These are phyloP conservation scores for Filobasidium floriforme DNA, from an alignment of 768 basidiomycete genomes.

Conservation along the genomic window DNA sequence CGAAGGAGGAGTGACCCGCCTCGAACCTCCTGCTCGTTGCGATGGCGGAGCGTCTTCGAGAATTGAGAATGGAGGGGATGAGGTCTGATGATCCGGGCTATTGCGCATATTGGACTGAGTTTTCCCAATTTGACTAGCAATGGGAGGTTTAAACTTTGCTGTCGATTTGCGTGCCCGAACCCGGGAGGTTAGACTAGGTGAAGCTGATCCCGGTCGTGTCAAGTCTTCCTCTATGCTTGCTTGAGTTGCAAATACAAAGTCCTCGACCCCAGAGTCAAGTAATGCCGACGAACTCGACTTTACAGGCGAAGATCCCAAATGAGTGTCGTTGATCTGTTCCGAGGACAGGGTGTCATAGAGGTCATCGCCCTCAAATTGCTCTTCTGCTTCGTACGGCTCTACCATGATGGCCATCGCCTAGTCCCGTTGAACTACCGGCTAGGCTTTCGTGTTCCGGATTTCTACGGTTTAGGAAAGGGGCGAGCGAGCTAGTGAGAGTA, in stretches of 20 bases:
- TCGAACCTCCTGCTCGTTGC: background rate
- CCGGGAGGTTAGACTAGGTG: background rate
- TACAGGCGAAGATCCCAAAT: background rate
- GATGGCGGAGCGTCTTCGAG: too few relatives aligned
- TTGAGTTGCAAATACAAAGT: conserved; percentile 6
- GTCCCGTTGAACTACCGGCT: too few relatives aligned
- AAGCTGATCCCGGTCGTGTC: background rate
- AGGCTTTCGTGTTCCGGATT: too few relatives aligned
- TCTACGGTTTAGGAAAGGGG: too few relatives aligned
- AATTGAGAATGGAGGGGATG: too few relatives aligned
- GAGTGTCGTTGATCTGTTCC: background rate
- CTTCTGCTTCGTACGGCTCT: background rate
- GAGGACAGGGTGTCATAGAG: background rate
- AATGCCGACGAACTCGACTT: background rate
- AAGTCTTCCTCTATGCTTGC: conserved; percentile 4
- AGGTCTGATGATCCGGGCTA: background rate
- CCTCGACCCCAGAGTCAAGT: background rate
- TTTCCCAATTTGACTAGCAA: background rate
- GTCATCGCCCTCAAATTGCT: conserved; percentile 4
- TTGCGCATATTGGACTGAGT: background rate
- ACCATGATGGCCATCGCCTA: too few relatives aligned
- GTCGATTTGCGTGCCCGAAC: background rate
- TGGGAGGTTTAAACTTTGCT: background rate
- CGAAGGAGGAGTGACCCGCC: conserved; percentile 1
- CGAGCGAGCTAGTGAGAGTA: too few relatives aligned